These are phyloP conservation scores for Cynara cardunculus DNA, from an alignment of 129 eudicot genomes.

Conservation along the genomic window DNA sequence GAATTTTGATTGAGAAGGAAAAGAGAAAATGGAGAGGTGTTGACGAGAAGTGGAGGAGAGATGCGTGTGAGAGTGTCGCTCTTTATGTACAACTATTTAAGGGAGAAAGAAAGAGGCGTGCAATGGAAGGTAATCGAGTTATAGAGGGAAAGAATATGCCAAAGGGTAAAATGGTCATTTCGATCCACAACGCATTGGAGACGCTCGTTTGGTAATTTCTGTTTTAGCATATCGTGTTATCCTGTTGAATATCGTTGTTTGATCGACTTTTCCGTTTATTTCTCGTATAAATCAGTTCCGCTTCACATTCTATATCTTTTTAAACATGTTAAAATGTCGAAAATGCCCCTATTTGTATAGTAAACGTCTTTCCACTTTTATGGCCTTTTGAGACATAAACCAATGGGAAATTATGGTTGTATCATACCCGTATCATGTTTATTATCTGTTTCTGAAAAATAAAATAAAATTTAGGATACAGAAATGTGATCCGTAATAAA, in stretches of 20 bases:
- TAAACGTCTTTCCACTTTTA: background rate
- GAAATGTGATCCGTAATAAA: background rate
- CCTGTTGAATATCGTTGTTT: background rate
- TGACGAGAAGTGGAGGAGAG: slow-evolving; percentile 16
- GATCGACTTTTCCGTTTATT: background rate
- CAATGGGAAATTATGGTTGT: background rate
- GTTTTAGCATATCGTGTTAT: background rate
- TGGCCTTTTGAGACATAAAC: background rate
- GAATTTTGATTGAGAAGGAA: slow-evolving; percentile 1
- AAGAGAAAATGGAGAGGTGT: background rate
- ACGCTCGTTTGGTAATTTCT: background rate
- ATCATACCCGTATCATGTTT: background rate
- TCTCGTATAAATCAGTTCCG: background rate
- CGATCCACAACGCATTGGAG: background rate
- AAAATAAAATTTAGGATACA: background rate
- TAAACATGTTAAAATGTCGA: background rate
- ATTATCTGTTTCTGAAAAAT: background rate
- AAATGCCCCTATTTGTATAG: background rate
- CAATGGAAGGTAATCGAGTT: slow-evolving; percentile 39
- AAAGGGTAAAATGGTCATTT: slow-evolving; percentile 13
- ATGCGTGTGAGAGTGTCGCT: slow-evolving; percentile 27
- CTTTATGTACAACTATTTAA: slow-evolving; percentile 9
- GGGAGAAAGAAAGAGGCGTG: slow-evolving; percentile 36
- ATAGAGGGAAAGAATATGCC: slow-evolving; percentile 32
- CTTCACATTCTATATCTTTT: background rate